These are phyloP conservation scores for Phytophthora tentaculata DNA, from an alignment of 352 stramenopile genomes.

Conservation along the genomic window DNA sequence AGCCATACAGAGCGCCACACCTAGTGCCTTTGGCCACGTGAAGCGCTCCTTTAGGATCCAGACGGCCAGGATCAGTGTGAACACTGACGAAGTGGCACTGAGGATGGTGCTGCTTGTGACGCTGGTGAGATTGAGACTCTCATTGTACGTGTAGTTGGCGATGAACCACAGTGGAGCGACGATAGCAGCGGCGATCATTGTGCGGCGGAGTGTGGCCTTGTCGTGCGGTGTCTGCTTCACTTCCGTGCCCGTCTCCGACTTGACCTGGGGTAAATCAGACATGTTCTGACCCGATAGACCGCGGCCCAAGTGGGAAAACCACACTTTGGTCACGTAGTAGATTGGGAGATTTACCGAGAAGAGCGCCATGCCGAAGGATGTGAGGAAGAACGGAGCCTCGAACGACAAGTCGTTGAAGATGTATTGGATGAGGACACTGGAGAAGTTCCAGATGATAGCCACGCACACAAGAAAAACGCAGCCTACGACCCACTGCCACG, in stretches of 20 bases:
- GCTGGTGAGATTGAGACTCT: constrained; percentile 91
- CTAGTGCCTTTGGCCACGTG: constrained; percentile 82
- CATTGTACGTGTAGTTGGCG: constrained; percentile 96
- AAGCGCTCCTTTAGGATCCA: constrained; percentile 85
- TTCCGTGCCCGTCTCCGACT: constrained; percentile 14
- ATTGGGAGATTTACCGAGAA: constrained; percentile 82
- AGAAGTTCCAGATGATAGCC: constrained; percentile 80
- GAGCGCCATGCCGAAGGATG: constrained; percentile 79
- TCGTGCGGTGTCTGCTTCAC: constrained; percentile 30
- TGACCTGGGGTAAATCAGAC: constrained; percentile 34
- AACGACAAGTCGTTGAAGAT: constrained; percentile 87
- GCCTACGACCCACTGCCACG: constrained; percentile 69
- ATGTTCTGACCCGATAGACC: neutral
- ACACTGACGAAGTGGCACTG: constrained; percentile 93
- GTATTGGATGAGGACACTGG: constrained; percentile 87
- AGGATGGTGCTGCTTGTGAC: constrained; percentile 97
- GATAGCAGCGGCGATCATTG: constrained; percentile 50
- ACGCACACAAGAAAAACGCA: constrained; percentile 71
- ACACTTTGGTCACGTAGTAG: constrained; percentile 62
- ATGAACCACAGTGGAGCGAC: constrained; percentile 95
- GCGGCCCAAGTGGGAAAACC: constrained; percentile 30
- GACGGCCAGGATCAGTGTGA: constrained; percentile 93
- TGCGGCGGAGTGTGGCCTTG: constrained; percentile 40
- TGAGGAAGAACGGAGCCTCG: constrained; percentile 86
- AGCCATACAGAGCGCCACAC: constrained; percentile 88